Evolutionary conservation across 345 rosid species (phyloP).

Genomic region (Hypericum perforatum): DNA sequence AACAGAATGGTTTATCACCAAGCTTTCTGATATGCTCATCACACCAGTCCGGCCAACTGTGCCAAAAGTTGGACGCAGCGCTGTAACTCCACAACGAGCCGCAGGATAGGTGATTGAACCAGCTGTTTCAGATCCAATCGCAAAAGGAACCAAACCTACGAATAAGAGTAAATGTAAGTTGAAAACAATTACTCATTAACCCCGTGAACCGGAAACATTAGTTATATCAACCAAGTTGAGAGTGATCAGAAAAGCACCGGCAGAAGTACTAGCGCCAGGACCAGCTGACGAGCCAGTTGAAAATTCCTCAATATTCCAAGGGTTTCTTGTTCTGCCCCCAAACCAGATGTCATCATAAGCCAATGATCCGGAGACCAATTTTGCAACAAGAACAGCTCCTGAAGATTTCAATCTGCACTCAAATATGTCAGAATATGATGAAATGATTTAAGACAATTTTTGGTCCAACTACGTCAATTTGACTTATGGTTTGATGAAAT

Average conservation of each 20-base stretch:
- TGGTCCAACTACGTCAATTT: not conserved
- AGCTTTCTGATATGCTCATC: conserved; percentile 83
- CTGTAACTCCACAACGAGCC: conserved; percentile 75
- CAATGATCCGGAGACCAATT: conserved; percentile 70
- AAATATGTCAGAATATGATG: not conserved
- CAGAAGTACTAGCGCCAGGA: conserved; percentile 81
- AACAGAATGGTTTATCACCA: conserved; percentile 30
- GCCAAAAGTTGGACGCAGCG: conserved; percentile 81
- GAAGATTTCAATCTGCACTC: conserved; percentile 45
- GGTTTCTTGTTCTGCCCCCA: conserved; percentile 79
- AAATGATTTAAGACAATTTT: not conserved
- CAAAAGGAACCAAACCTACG: conserved; percentile 79
- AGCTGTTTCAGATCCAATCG: conserved; percentile 91
- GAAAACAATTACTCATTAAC: not conserved
- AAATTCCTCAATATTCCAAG: conserved; percentile 90
- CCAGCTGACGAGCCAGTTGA: conserved; percentile 89
- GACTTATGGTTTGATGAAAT: too few species aligned
- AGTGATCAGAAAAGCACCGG: conserved; percentile 38
- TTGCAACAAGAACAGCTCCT: conserved; percentile 86
- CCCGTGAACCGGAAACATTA: too few species aligned
- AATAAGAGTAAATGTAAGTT: not conserved
- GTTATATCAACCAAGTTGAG: too few species aligned
- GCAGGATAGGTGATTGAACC: conserved; percentile 82
- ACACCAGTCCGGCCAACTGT: conserved; percentile 73
- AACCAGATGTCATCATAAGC: conserved; percentile 93